Evolutionary conservation across 371 early-diverging fungal species (phyloP).

Genomic region (Mucor irregularis): DNA sequence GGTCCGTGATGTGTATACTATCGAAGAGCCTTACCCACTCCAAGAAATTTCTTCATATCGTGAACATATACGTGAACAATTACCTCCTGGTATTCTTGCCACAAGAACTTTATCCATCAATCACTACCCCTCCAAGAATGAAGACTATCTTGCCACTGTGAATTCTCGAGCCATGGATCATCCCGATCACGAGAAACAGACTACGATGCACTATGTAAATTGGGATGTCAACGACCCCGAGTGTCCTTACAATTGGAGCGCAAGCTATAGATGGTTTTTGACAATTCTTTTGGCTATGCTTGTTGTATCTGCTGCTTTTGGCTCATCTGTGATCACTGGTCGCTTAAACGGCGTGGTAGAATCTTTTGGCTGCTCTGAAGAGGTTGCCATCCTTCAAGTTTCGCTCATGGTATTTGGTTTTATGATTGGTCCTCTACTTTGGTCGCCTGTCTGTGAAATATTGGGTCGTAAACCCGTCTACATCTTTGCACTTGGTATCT

Average conservation of each 20-base stretch:
- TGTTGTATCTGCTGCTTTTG: constrained; percentile 44
- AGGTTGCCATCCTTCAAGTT: constrained; percentile 40
- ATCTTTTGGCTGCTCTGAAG: constrained; percentile 31
- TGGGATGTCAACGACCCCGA: constrained; percentile 43
- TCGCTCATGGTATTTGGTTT: constrained; percentile 51
- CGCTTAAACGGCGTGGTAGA: constrained; percentile 26
- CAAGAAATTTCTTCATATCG: constrained; percentile 19
- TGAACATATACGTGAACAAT: constrained; percentile 24
- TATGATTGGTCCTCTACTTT: constrained; percentile 46
- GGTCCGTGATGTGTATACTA: constrained; percentile 9
- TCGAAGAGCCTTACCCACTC: constrained; percentile 18
- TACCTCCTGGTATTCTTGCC: constrained; percentile 25
- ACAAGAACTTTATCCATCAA: constrained; percentile 21
- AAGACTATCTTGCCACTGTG: constrained; percentile 12
- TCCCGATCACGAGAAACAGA: constrained; percentile 22
- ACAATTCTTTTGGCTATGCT: constrained; percentile 37
- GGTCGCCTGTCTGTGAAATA: constrained; percentile 45
- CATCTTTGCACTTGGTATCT: constrained; percentile 30
- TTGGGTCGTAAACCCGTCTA: constrained; percentile 45
- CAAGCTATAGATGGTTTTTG: constrained; percentile 25
- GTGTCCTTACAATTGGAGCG: constrained; percentile 46
- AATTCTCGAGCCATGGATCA: constrained; percentile 9
- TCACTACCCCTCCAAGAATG: constrained; percentile 17
- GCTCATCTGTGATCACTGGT: constrained; percentile 44
- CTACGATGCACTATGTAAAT: constrained; percentile 29